These are phyloP conservation scores for Poa annua DNA, from an alignment of 176 grass and related monocot species.

Conservation along the genomic window DNA sequence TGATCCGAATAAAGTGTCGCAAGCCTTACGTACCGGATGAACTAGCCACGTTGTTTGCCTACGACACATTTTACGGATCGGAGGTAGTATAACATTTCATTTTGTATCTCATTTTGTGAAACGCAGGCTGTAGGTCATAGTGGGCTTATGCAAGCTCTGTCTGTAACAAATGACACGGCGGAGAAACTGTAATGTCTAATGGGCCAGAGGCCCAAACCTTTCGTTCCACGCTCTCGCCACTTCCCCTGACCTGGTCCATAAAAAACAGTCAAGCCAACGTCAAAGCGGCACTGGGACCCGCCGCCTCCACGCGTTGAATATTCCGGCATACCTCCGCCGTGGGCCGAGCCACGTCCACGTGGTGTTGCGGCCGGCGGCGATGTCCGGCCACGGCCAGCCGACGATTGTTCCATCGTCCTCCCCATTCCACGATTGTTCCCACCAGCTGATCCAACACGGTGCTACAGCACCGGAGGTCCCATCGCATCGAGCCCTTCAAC, in stretches of 20 bases:
- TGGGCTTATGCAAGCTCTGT: no score
- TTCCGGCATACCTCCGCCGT: not conserved
- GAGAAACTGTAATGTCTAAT: not conserved
- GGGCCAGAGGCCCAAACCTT: not conserved
- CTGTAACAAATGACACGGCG: not conserved
- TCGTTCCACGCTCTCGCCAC: not conserved
- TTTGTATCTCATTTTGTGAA: no score
- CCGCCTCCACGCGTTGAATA: constrained; percentile 5
- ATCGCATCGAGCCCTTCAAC: not conserved
- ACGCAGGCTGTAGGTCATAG: no score
- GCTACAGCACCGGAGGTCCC: not conserved
- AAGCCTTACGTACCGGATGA: no score
- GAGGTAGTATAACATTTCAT: no score
- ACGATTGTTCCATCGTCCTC: not conserved
- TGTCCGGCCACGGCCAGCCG: not conserved
- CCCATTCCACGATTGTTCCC: not conserved
- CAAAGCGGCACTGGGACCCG: not conserved
- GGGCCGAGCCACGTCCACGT: constrained; percentile 1
- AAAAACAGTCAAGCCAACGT: not conserved
- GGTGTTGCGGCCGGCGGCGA: not conserved
- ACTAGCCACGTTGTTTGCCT: no score
- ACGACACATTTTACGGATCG: no score
- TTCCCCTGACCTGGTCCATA: not conserved
- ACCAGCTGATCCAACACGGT: not conserved
- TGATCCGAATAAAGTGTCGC: no score